These are phyloP conservation scores for Phytophthora kernoviae DNA, from an alignment of 352 stramenopile genomes.

Conservation along the genomic window DNA sequence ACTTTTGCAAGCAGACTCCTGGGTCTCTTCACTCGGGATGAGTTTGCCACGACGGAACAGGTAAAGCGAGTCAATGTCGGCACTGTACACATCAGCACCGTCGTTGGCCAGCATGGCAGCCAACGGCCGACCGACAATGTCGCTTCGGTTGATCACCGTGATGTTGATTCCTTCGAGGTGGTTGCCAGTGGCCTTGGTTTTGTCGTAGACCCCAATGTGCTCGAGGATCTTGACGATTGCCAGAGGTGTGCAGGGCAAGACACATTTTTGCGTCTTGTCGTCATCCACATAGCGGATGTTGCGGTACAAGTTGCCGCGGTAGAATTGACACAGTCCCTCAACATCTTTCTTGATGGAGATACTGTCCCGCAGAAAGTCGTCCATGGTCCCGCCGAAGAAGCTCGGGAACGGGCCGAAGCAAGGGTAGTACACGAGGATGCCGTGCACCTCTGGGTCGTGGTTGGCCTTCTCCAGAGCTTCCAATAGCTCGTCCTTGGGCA, in stretches of 20 bases:
- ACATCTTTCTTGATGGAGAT: slow-evolving; percentile 98
- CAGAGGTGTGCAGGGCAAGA: slow-evolving; percentile 97
- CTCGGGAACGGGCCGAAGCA: slow-evolving; percentile 97
- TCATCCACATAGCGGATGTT: slow-evolving; percentile 97
- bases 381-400: slow-evolving; percentile 96
- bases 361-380: slow-evolving; percentile 97
- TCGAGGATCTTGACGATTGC: slow-evolving; percentile 96
- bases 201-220: slow-evolving; percentile 89
- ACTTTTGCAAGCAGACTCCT: slow-evolving; percentile 90
- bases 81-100: slow-evolving; percentile 94
- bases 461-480: slow-evolving; percentile 94
- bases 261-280: slow-evolving; percentile 91
- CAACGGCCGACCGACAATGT: slow-evolving; percentile 96
- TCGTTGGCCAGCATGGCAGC: slow-evolving; percentile 96
- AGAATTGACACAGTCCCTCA: slow-evolving; percentile 95
- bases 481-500: slow-evolving; percentile 94
- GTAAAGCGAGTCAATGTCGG: slow-evolving; percentile 97
- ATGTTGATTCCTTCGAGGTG: slow-evolving; percentile 88
- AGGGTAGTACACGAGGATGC: slow-evolving; percentile 99
- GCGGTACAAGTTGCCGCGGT: slow-evolving; percentile 96
- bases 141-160: slow-evolving; percentile 97
- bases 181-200: slow-evolving; percentile 50
- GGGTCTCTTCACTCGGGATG: slow-evolving; percentile 81
- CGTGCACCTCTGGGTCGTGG: slow-evolving; percentile 93
- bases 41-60: slow-evolving; percentile 93